A percentile compares a stretch with the other conserved stretches of the same genome.
These are phyloP conservation scores for Trichoderma reesei DNA, from an alignment of 495 filamentous ascomycete species.

Conservation along the genomic window DNA sequence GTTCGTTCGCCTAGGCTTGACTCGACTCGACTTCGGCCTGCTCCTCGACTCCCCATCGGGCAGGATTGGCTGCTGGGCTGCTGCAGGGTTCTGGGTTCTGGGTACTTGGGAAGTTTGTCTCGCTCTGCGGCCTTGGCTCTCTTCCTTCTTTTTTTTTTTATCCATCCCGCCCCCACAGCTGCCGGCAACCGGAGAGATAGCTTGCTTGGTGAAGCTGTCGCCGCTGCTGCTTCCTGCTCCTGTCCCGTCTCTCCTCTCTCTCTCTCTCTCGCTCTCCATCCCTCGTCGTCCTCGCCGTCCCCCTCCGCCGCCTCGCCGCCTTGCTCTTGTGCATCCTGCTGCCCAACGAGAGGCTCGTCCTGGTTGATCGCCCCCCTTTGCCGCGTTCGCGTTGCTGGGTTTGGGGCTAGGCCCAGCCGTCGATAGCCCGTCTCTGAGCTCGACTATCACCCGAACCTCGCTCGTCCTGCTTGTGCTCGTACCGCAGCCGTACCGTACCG, in stretches of 20 bases:
- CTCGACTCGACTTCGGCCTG: no score
- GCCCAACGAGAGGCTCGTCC: slow-evolving; percentile 5
- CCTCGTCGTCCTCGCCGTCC: no score
- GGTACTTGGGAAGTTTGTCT: slow-evolving; percentile 4
- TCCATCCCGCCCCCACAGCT: neutral
- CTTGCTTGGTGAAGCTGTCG: neutral
- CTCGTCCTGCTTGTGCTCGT: neutral
- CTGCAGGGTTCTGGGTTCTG: slow-evolving; percentile 9
- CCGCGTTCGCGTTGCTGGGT: slow-evolving; percentile 8
- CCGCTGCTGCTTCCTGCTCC: neutral
- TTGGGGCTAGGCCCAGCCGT: slow-evolving; percentile 2
- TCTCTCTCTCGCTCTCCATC: neutral
- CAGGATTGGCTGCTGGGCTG: slow-evolving; percentile 7
- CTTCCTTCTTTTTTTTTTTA: neutral
- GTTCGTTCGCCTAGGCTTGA: neutral
- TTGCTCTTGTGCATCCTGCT: slow-evolving; percentile 1
- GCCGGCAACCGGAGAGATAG: slow-evolving; percentile 2
- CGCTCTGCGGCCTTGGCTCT: neutral
- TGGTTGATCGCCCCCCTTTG: slow-evolving; percentile 6
- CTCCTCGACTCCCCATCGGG: neutral
- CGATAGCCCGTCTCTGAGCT: neutral
- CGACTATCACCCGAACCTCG: neutral
- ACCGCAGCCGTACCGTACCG: no score
- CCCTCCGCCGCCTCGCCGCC: no score
- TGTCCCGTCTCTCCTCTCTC: neutral